Conservation (phyloP, 345 rosid species). For the Durio zibethinus region DNA sequence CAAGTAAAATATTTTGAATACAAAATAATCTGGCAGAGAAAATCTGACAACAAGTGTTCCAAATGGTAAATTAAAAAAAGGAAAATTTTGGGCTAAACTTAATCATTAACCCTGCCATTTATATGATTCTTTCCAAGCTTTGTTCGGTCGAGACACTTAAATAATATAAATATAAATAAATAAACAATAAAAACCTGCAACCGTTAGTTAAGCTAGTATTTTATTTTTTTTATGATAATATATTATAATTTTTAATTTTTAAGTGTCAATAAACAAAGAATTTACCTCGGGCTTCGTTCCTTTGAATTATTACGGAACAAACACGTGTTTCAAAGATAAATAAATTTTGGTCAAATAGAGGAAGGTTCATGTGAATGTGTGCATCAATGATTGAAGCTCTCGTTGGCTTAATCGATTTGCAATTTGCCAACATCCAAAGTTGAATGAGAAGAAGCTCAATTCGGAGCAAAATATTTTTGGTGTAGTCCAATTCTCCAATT, state of each 20-base stretch:
- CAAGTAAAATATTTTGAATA: too few species aligned
- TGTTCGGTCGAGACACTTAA: neutral
- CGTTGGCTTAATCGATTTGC: neutral
- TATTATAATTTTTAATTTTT: neutral
- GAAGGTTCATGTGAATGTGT: slow-evolving; percentile 1
- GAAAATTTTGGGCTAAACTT: neutral
- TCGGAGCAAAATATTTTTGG: neutral
- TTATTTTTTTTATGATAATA: neutral
- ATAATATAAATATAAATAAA: too few species aligned
- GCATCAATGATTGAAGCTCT: slow-evolving; percentile 1
- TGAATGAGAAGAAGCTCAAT: neutral
- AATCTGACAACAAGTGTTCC: too few species aligned
- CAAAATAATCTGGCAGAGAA: too few species aligned
- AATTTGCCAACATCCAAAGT: slow-evolving; percentile 1
- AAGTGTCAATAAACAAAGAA: slow-evolving; percentile 4
- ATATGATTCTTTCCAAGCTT: neutral
- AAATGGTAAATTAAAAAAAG: too few species aligned
- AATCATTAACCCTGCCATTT: neutral
- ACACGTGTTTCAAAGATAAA: neutral
- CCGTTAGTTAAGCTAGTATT: neutral
- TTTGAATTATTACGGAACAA: neutral
- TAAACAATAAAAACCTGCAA: neutral
- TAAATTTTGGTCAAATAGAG: neutral
- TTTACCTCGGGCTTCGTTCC: slow-evolving; percentile 2
- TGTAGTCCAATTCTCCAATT: neutral